These are phyloP conservation scores for Cyanidium caldarium DNA, from an alignment of 23 red algal species.

Conservation along the genomic window DNA sequence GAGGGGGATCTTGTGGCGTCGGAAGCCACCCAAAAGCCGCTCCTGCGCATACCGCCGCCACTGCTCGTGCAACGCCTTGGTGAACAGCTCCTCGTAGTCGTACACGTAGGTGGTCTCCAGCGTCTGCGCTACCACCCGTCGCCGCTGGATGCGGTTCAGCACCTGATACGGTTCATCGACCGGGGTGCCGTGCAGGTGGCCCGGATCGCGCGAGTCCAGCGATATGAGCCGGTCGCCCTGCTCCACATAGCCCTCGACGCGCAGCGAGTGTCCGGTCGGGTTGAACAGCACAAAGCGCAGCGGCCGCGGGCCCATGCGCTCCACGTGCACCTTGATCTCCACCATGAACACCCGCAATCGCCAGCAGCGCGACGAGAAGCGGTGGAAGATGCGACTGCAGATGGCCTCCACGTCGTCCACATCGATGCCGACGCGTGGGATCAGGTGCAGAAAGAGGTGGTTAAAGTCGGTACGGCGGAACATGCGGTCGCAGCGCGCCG, in stretches of 20 bases:
- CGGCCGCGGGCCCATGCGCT: conserved; percentile 21
- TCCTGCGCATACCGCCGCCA: conserved; percentile 87
- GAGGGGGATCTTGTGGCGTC: conserved; percentile 72
- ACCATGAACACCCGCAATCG: conserved; percentile 82
- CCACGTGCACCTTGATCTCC: conserved; percentile 54
- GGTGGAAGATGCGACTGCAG: conserved; percentile 68
- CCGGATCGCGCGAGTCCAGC: conserved; percentile 27
- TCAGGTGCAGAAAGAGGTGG: conserved; percentile 85
- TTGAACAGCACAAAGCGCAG: conserved; percentile 90
- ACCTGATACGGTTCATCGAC: conserved; percentile 85
- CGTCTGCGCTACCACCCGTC: conserved; percentile 75
- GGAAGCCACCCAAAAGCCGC: conserved; percentile 81
- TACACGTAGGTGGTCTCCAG: conserved; percentile 97
- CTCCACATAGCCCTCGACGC: conserved; percentile 88
- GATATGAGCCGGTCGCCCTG: conserved; percentile 42
- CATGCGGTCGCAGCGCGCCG: conserved; percentile 72
- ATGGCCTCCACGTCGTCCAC: conserved; percentile 91
- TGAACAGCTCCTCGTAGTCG: conserved; percentile 89
- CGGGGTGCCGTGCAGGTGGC: conserved; percentile 65
- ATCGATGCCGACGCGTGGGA: conserved; percentile 58
- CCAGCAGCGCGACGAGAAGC: conserved; percentile 77
- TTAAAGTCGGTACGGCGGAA: conserved; percentile 90
- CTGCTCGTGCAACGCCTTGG: conserved; percentile 61
- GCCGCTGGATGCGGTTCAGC: conserved; percentile 87
- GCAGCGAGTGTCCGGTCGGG: conserved; percentile 83